phyloP scores from a whole-genome alignment of 345 rosid genomes.

The Populus davidiana region DNA sequence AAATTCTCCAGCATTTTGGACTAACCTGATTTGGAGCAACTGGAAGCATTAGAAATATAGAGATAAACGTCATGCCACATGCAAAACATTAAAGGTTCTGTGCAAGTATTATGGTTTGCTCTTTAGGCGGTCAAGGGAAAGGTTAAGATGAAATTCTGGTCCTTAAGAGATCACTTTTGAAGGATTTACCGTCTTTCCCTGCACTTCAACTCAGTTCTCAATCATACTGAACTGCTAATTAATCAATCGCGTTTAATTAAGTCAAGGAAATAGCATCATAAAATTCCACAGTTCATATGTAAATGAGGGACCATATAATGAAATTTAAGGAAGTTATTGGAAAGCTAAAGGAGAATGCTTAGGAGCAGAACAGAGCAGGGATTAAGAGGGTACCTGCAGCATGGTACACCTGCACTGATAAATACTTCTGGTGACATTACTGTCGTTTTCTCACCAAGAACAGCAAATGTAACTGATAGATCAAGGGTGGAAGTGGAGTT shows the following conservation, averaged over 20 bases:
- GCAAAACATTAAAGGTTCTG: neutral
- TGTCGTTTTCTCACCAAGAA: constrained; percentile 97
- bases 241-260: neutral
- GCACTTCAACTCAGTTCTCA: neutral
- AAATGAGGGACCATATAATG: neutral
- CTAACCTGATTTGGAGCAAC: constrained; percentile 23
- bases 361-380: constrained; percentile 22
- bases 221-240: neutral
- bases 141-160: neutral
- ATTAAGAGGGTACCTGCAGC: constrained; percentile 74
- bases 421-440: constrained; percentile 98
- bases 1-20: constrained; percentile 50
- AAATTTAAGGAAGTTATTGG: constrained; percentile 5
- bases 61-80: neutral
- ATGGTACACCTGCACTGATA: constrained; percentile 81
- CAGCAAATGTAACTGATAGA: constrained; percentile 68
- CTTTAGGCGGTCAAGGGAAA: neutral
- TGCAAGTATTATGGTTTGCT: neutral
- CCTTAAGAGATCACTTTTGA: neutral
- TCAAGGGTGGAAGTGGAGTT: constrained; percentile 13
- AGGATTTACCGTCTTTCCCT: neutral
- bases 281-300: neutral
- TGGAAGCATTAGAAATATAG: neutral
- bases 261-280: neutral
- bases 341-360: constrained; percentile 8